Evolutionary conservation across 78 protist species (phyloP).

Genomic region (Guillardia theta): DNA sequence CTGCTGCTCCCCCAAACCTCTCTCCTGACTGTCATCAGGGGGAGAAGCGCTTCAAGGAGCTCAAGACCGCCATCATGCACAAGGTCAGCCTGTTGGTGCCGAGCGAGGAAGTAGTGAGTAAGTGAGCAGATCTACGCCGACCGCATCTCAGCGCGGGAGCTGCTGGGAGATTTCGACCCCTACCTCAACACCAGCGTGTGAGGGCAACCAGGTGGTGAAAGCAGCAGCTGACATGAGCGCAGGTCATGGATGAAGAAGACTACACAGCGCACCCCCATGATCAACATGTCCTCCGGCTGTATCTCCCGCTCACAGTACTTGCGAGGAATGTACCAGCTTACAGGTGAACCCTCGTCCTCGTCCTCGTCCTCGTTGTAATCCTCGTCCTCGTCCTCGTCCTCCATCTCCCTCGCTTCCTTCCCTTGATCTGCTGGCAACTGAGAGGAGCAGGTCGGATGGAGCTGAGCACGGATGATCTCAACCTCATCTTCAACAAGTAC

Average conservation of each 20-base stretch:
- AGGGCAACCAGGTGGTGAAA: neutral
- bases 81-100: too few relatives aligned
- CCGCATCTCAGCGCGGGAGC: neutral
- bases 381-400: too few relatives aligned
- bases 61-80: neutral
- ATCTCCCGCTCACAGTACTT: neutral
- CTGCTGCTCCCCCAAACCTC: too few relatives aligned
- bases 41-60: neutral
- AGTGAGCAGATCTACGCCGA: neutral
- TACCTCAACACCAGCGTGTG: neutral
- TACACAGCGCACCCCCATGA: neutral
- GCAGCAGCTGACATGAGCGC: neutral
- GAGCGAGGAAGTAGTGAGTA: too few relatives aligned
- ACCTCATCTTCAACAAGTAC: conserved; percentile 20
- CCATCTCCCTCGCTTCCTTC: too few relatives aligned
- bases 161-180: neutral
- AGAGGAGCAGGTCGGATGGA: neutral
- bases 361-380: too few relatives aligned
- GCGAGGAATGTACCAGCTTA: neutral
- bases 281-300: neutral
- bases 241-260: neutral
- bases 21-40: too few relatives aligned
- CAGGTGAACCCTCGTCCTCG: too few relatives aligned
- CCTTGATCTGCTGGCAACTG: too few relatives aligned
- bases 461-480: neutral